phyloP scores from a whole-genome alignment of 306 rosid species.

The Sophora flavescens region DNA sequence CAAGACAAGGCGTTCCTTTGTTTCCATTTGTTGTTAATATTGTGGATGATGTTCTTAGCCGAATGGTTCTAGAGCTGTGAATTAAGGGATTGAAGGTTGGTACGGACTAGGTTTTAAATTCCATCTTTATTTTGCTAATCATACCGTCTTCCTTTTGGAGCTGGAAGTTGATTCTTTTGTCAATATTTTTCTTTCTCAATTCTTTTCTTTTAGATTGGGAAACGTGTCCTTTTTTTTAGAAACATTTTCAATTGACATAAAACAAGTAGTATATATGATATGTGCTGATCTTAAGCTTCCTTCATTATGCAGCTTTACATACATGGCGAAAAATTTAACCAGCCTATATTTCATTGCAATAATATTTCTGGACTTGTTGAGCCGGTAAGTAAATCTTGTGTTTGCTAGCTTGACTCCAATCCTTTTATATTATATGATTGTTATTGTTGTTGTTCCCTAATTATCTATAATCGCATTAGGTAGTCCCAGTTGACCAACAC shows the following conservation, averaged over 20 bases:
- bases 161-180: too few relatives aligned
- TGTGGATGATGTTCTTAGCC: too few relatives aligned
- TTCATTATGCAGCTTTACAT: constrained; percentile 73
- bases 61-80: too few relatives aligned
- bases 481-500: constrained; percentile 81
- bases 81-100: too few relatives aligned
- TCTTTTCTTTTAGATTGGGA: not conserved
- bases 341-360: constrained; percentile 97
- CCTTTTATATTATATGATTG: not conserved
- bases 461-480: constrained; percentile 51
- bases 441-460: not conserved
- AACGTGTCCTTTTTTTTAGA: not conserved
- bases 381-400: constrained; percentile 69
- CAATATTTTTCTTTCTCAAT: too few relatives aligned
- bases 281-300: constrained; percentile 32
- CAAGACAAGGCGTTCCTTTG: too few relatives aligned
- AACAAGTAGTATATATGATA: not conserved
- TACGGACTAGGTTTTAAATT: too few relatives aligned
- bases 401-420: not conserved
- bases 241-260: not conserved
- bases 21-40: too few relatives aligned
- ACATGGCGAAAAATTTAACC: constrained; percentile 88
- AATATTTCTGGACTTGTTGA: constrained; percentile 93
- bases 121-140: too few relatives aligned
- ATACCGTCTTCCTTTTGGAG: too few relatives aligned